These are phyloP conservation scores for Pistacia atlantica DNA, from an alignment of 345 rosid genomes.

Conservation along the genomic window DNA sequence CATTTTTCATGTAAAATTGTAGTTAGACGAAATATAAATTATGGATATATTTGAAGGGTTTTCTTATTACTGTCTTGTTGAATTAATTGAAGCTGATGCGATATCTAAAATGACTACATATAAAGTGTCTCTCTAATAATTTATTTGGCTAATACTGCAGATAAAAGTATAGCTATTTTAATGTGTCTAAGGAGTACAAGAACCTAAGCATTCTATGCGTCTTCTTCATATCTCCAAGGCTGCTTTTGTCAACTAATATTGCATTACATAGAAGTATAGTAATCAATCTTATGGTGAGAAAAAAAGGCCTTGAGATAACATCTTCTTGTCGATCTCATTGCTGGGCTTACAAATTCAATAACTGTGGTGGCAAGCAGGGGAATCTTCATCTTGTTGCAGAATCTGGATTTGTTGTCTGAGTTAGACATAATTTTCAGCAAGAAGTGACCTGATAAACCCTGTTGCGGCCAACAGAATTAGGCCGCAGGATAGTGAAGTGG, in stretches of 20 bases:
- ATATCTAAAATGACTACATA: slow-evolving; percentile 24
- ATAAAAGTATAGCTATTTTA: slow-evolving; percentile 36
- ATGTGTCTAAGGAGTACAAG: slow-evolving; percentile 53
- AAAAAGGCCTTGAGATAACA: slow-evolving; percentile 30
- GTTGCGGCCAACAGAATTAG: slow-evolving; percentile 42
- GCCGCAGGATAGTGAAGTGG: slow-evolving; percentile 47
- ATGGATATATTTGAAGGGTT: background rate
- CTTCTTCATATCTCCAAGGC: slow-evolving; percentile 36
- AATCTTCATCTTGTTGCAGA: slow-evolving; percentile 21
- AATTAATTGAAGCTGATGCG: slow-evolving; percentile 19
- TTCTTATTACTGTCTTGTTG: background rate
- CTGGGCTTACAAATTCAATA: slow-evolving; percentile 29
- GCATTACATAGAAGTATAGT: slow-evolving; percentile 38
- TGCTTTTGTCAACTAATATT: slow-evolving; percentile 39
- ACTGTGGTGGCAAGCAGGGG: slow-evolving; percentile 32
- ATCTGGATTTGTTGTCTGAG: slow-evolving; percentile 23
- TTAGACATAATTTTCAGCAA: slow-evolving; percentile 45
- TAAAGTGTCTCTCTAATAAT: slow-evolving; percentile 34
- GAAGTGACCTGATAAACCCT: slow-evolving; percentile 42
- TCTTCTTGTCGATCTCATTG: slow-evolving; percentile 30
- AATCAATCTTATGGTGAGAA: slow-evolving; percentile 37
- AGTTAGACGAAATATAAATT: background rate
- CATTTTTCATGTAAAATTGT: too few relatives aligned
- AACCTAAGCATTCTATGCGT: slow-evolving; percentile 49
- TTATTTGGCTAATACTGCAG: slow-evolving; percentile 53